Conservation (phyloP, 176 grass and related monocot genomes). For the Juncus inflexus region DNA sequence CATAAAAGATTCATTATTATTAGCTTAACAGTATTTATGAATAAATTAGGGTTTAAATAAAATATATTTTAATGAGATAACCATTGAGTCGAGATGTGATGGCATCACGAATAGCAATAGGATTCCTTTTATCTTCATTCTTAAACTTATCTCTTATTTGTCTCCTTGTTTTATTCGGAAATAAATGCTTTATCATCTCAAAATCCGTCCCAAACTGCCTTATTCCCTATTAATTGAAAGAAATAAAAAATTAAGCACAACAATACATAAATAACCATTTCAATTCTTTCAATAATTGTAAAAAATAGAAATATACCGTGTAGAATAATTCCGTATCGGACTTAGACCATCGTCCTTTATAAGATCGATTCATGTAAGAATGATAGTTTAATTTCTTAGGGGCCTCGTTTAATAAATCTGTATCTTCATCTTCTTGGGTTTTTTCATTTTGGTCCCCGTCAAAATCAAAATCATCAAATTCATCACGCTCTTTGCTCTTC, state of each 20-base stretch:
- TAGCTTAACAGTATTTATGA: constrained; percentile 1
- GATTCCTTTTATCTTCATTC: constrained; percentile 67
- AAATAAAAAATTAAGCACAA: constrained; percentile 24
- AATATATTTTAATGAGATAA: constrained; percentile 7
- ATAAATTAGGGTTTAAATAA: not conserved
- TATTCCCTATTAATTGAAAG: constrained; percentile 53
- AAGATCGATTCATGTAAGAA: constrained; percentile 62
- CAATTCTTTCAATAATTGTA: no score
- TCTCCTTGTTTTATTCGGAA: constrained; percentile 67
- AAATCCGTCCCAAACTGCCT: constrained; percentile 92
- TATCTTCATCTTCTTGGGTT: not conserved
- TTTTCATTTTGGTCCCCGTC: constrained; percentile 12
- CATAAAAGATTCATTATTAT: constrained; percentile 11
- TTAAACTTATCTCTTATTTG: constrained; percentile 81
- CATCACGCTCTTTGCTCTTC: constrained; percentile 8
- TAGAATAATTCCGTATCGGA: constrained; percentile 80
- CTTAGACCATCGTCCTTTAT: constrained; percentile 62
- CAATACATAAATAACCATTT: not conserved
- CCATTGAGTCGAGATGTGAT: constrained; percentile 53
- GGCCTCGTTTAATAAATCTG: not conserved
- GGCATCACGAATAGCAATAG: constrained; percentile 61
- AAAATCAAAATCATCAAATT: constrained; percentile 14
- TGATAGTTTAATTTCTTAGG: constrained; percentile 79
- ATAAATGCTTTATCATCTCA: constrained; percentile 85
- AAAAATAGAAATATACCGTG: constrained; percentile 44